Evolutionary conservation across 441 rosid species (phyloP).

Genomic region (Mallotus repandus): DNA sequence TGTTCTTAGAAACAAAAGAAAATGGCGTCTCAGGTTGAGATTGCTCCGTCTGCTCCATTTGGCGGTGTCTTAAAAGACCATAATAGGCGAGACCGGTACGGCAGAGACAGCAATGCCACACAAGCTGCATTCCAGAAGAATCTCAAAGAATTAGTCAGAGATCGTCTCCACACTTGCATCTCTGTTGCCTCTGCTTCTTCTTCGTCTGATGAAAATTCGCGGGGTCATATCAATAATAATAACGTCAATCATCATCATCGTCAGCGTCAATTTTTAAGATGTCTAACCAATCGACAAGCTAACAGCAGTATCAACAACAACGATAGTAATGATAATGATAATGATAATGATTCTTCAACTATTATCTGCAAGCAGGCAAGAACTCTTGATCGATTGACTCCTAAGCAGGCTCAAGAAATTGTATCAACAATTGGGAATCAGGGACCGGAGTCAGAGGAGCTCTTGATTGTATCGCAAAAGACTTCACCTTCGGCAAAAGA

Average conservation of each 20-base stretch:
- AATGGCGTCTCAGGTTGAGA: constrained; percentile 81
- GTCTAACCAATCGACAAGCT: constrained; percentile 8
- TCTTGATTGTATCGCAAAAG: constrained; percentile 9
- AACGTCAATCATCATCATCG: neutral
- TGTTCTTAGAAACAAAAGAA: neutral
- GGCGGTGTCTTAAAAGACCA: constrained; percentile 61
- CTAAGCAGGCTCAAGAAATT: constrained; percentile 44
- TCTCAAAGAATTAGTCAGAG: constrained; percentile 62
- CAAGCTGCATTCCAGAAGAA: constrained; percentile 55
- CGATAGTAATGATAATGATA: neutral
- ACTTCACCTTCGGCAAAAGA: constrained; percentile 15
- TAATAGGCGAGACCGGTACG: constrained; percentile 40
- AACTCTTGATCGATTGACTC: constrained; percentile 48
- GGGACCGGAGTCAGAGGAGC: constrained; percentile 33
- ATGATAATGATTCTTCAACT: neutral
- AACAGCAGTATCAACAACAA: too few relatives aligned
- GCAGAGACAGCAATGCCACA: constrained; percentile 39
- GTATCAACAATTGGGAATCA: constrained; percentile 39
- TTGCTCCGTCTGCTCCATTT: constrained; percentile 57
- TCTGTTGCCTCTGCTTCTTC: constrained; percentile 27
- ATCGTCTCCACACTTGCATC: constrained; percentile 45
- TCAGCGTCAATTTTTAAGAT: constrained; percentile 7
- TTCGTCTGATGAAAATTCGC: constrained; percentile 17
- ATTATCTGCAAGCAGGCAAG: constrained; percentile 28
- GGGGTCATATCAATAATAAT: constrained; percentile 8